Conservation (phyloP, 1,139 yeast species). For the Candida sp. region DNA sequence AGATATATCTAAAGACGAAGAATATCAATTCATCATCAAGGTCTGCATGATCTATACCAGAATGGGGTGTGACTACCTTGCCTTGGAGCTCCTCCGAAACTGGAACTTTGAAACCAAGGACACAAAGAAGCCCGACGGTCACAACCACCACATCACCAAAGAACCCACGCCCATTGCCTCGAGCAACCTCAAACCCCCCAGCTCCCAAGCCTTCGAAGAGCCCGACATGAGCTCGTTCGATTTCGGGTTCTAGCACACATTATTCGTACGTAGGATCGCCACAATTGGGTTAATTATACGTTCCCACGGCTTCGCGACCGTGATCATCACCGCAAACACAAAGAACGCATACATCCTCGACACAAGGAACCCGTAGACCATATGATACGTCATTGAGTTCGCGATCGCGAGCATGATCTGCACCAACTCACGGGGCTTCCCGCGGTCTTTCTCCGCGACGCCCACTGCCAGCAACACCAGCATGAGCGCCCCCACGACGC, state of each 20-base stretch:
- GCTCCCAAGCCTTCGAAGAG: conserved; percentile 61
- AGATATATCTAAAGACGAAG: conserved; percentile 51
- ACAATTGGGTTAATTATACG: conserved; percentile 13
- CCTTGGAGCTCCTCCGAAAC: conserved; percentile 60
- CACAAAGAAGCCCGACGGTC: not conserved
- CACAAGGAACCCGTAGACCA: conserved; percentile 20
- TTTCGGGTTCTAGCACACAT: conserved; percentile 50
- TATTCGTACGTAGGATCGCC: conserved; percentile 12
- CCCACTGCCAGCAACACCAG: not conserved
- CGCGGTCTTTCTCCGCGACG: not conserved
- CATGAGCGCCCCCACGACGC: not conserved
- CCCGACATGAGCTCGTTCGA: conserved; percentile 84
- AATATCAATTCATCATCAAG: conserved; percentile 63
- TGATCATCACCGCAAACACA: conserved; percentile 16
- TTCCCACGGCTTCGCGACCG: conserved; percentile 18
- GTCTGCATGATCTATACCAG: conserved; percentile 72
- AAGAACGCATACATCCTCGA: conserved; percentile 24
- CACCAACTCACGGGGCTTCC: conserved; percentile 14
- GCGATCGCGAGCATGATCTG: conserved; percentile 20
- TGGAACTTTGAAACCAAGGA: conserved; percentile 59
- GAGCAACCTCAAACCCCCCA: conserved; percentile 44
- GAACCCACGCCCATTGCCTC: not conserved
- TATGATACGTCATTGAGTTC: conserved; percentile 19
- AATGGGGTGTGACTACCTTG: conserved; percentile 91
- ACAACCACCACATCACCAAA: not conserved